Conservation (phyloP, 1,139 yeast species). For the Kazachstania sp. region DNA sequence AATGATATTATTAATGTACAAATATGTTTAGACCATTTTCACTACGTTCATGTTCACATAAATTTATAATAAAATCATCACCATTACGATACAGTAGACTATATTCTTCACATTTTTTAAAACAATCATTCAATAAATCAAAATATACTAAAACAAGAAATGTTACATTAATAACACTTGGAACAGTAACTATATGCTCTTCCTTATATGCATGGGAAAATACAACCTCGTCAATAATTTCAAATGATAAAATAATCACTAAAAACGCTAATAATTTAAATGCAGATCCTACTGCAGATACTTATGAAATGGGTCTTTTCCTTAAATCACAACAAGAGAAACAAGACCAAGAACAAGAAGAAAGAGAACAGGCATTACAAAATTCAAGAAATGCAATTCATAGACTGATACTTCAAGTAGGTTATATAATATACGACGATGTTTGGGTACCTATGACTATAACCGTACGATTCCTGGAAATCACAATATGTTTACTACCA, state of each 20-base stretch:
- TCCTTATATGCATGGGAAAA: neutral
- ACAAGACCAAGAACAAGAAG: slow-evolving; percentile 8
- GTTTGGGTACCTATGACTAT: slow-evolving; percentile 64
- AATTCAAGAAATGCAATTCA: no score
- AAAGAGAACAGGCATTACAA: no score
- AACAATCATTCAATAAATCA: neutral
- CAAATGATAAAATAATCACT: neutral
- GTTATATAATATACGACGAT: slow-evolving; percentile 43
- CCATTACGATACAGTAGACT: neutral
- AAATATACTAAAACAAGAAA: neutral
- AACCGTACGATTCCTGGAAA: slow-evolving; percentile 56
- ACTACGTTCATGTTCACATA: neutral
- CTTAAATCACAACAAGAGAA: slow-evolving; percentile 44
- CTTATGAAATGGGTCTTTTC: slow-evolving; percentile 61
- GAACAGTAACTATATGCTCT: neutral
- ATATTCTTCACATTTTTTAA: neutral
- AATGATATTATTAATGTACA: no score
- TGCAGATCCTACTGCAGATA: slow-evolving; percentile 46
- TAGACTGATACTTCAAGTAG: slow-evolving; percentile 34
- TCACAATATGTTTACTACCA: slow-evolving; percentile 62
- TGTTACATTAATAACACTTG: neutral
- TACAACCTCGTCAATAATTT: neutral
- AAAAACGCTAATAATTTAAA: slow-evolving; percentile 11
- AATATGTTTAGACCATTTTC: neutral
- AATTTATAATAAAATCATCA: neutral